phyloP scores from a whole-genome alignment of 208 protist species.

The Phytomonas francai region DNA sequence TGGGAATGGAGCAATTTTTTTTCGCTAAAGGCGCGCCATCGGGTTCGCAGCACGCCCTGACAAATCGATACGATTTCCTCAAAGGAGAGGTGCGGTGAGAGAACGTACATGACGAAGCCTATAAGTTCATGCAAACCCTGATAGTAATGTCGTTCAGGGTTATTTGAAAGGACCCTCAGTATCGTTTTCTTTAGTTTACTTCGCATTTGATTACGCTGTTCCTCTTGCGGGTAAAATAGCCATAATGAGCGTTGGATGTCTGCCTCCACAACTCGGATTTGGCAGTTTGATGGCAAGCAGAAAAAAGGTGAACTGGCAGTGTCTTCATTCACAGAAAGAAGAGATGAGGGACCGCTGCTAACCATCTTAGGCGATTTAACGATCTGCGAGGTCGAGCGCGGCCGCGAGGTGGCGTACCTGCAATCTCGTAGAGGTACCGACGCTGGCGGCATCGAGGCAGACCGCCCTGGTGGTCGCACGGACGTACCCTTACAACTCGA shows the following conservation, averaged over 20 bases:
- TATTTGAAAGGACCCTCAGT: conserved; percentile 43
- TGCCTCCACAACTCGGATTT: conserved; percentile 58
- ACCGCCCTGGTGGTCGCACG: background rate
- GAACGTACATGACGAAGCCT: conserved; percentile 70
- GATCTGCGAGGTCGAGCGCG: background rate
- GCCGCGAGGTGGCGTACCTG: background rate
- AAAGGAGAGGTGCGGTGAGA: conserved; percentile 22
- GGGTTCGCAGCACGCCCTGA: conserved; percentile 42
- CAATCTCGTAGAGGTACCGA: background rate
- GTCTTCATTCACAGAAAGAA: background rate
- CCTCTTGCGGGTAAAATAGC: conserved; percentile 48
- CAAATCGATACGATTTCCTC: conserved; percentile 57
- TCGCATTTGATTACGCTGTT: conserved; percentile 39
- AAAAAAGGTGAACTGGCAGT: background rate
- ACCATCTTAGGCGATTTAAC: background rate
- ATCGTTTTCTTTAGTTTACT: conserved; percentile 39
- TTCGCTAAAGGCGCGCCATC: conserved; percentile 52
- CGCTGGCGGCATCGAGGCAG: background rate
- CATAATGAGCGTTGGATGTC: conserved; percentile 78
- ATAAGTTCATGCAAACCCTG: conserved; percentile 85
- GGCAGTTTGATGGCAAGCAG: conserved; percentile 65
- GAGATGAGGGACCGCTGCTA: background rate
- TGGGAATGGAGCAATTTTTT: conserved; percentile 42
- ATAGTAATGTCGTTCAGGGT: conserved; percentile 62
- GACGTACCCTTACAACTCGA: background rate